Conservation (phyloP, 2,329 filamentous ascomycete genomes). For the Diaporthe humulicola region DNA sequence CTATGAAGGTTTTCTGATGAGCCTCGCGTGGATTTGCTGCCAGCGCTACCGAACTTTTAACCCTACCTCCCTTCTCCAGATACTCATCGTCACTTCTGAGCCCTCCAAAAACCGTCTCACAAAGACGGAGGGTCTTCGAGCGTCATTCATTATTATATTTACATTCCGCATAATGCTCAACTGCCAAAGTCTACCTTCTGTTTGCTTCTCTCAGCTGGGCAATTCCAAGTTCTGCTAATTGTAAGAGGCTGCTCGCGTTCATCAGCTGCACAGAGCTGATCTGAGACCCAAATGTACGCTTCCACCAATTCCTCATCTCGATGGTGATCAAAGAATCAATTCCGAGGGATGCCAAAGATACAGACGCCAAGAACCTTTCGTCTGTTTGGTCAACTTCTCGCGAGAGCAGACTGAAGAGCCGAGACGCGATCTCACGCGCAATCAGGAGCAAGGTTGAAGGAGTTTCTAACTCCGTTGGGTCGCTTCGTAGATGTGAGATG, state of each 20-base stretch:
- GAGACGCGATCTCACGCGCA: too few relatives aligned
- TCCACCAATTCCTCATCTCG: neutral
- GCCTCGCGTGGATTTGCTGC: too few relatives aligned
- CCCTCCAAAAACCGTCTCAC: neutral
- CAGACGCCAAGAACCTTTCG: neutral
- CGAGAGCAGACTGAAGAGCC: neutral
- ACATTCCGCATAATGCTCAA: neutral
- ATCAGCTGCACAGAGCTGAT: neutral
- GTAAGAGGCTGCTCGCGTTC: neutral
- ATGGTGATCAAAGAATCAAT: neutral
- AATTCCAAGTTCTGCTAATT: neutral
- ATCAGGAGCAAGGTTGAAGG: too few relatives aligned
- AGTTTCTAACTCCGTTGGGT: too few relatives aligned
- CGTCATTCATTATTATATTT: neutral
- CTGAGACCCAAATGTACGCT: neutral
- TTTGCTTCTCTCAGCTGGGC: neutral
- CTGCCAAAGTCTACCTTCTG: too few relatives aligned
- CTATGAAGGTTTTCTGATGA: too few relatives aligned
- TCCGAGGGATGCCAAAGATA: neutral
- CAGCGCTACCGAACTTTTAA: too few relatives aligned
- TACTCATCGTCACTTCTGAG: neutral
- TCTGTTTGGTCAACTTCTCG: neutral
- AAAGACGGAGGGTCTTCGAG: neutral
- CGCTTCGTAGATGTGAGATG: too few relatives aligned
- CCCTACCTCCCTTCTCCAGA: too few relatives aligned